Evolutionary conservation across 2,329 filamentous ascomycete genomes (phyloP).

Genomic region (Penicillium sp.): DNA sequence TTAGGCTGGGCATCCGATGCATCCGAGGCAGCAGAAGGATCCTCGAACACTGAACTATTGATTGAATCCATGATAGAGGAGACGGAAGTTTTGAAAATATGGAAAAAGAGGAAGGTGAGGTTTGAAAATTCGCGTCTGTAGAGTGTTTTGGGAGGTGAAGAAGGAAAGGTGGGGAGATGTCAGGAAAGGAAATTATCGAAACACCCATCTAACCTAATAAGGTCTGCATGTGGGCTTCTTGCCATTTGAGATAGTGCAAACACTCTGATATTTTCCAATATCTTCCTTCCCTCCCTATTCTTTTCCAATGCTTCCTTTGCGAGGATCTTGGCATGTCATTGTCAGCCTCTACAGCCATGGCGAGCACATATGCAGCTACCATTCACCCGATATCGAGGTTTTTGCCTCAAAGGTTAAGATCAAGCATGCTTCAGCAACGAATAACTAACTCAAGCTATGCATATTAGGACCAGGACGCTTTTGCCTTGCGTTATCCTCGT

Average conservation of each 20-base stretch:
- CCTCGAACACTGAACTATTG: too few species aligned
- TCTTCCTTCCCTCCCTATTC: neutral
- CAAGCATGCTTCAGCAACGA: too few species aligned
- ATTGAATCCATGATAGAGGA: neutral
- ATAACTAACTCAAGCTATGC: too few species aligned
- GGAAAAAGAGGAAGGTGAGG: neutral
- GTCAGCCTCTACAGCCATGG: neutral
- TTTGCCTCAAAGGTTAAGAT: too few species aligned
- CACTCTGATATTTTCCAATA: neutral
- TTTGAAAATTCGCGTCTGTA: neutral
- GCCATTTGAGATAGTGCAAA: neutral
- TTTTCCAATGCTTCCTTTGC: neutral
- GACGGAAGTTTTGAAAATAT: neutral
- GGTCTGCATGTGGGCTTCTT: neutral
- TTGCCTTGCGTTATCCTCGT: too few species aligned
- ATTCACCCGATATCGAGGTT: neutral
- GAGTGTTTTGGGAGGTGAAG: neutral
- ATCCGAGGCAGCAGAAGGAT: too few species aligned
- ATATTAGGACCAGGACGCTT: too few species aligned
- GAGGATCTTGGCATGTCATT: neutral
- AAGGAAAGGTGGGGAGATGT: neutral
- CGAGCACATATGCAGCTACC: neutral
- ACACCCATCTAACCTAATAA: neutral
- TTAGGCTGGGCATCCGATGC: too few species aligned
- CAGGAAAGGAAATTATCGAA: neutral